Percentiles rank a stretch among this genome's conserved stretches.
Evolutionary conservation across 2,329 filamentous ascomycete species (phyloP).

Genomic region (Aschersonia sp.): DNA sequence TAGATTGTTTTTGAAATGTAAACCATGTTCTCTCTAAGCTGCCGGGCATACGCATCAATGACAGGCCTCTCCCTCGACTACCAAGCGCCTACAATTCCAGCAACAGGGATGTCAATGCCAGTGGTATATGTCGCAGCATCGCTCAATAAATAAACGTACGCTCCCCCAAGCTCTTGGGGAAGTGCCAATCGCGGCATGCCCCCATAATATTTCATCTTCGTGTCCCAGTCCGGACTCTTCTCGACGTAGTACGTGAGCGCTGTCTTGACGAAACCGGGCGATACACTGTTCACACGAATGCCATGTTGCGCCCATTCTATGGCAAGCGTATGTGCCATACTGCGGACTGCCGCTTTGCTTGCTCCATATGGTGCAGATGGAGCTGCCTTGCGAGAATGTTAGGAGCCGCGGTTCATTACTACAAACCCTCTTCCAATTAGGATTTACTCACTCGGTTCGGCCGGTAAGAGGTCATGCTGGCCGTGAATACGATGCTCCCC

Average conservation of each 20-base stretch:
- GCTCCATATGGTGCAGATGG: conserved; percentile 33
- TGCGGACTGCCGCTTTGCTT: conserved; percentile 27
- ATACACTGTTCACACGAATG: conserved; percentile 31
- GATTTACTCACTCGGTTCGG: conserved; percentile 20
- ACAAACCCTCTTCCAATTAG: neutral
- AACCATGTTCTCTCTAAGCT: too few species aligned
- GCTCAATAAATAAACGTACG: conserved; percentile 37
- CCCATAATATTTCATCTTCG: conserved; percentile 40
- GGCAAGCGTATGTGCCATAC: conserved; percentile 24
- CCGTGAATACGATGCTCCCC: conserved; percentile 27
- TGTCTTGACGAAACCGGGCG: conserved; percentile 27
- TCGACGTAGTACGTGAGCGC: conserved; percentile 27
- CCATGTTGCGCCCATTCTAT: conserved; percentile 34
- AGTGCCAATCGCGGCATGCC: conserved; percentile 37
- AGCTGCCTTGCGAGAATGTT: conserved; percentile 17
- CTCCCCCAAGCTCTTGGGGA: conserved; percentile 37
- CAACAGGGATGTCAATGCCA: conserved; percentile 6
- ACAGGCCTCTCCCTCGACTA: neutral
- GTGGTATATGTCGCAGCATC: conserved; percentile 33
- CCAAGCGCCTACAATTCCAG: conserved; percentile 8
- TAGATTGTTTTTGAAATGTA: too few species aligned
- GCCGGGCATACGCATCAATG: too few species aligned
- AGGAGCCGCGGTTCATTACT: neutral
- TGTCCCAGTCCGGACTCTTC: conserved; percentile 30
- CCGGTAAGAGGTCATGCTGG: conserved; percentile 31